phyloP scores from a whole-genome alignment of 331 rosid species.

The Rosa hybrid region DNA sequence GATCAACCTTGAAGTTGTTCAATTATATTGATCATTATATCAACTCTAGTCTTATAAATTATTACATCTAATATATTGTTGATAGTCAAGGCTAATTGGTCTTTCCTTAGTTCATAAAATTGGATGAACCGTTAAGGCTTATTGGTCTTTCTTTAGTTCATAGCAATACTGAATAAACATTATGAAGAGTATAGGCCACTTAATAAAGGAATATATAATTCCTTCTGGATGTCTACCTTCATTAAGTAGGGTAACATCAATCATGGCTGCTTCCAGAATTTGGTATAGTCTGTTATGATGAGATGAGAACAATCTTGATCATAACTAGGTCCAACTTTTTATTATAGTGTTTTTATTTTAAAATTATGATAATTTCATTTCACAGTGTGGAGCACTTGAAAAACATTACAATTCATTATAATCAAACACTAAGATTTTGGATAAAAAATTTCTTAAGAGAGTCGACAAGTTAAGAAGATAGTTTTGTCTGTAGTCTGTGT shows the following conservation, averaged over 20 bases:
- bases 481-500: background rate
- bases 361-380: background rate
- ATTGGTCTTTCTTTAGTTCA: conserved; percentile 49
- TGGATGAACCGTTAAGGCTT: background rate
- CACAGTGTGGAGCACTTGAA: conserved; percentile 66
- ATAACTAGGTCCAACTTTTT: background rate
- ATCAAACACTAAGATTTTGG: conserved; percentile 74
- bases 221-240: conserved; percentile 90
- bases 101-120: too few species aligned
- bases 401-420: conserved; percentile 80
- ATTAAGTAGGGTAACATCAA: conserved; percentile 71
- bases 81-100: too few species aligned
- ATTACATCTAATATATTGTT: too few species aligned
- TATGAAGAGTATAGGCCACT: conserved; percentile 71
- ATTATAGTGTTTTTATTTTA: background rate
- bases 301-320: background rate
- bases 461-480: conserved; percentile 28
- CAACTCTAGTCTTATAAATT: too few species aligned
- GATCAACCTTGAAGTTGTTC: too few species aligned
- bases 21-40: too few species aligned
- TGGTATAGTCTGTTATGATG: too few species aligned
- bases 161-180: conserved; percentile 78
- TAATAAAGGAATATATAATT: conserved; percentile 83
- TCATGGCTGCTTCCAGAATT: conserved; percentile 63
- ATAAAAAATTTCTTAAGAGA: conserved; percentile 68